Evolutionary conservation across 164 flowering plant species (phyloP), one percentile per base, ranked within the genome.

Genomic region (Brasenia schreberi): DNA sequence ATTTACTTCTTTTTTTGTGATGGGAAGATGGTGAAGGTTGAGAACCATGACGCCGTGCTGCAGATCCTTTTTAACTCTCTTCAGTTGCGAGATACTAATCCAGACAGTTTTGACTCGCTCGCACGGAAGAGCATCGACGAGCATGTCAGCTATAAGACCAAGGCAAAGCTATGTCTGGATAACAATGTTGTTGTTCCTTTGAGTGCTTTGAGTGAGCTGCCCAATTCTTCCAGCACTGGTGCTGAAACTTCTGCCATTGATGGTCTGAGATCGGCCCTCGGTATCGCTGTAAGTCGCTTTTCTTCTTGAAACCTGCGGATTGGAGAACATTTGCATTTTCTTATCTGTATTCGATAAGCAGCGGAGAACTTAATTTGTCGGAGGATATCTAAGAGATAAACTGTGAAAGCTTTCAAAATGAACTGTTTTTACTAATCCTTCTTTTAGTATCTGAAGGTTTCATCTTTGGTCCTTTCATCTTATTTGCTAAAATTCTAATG

Each of bases 21-120:
- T 64, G 84, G 83, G 58, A 79, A 75, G 18, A 45, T 81, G 62
- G 73, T 81, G 4, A 71, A 68, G 1, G 69, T 85, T 56, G 79
- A 70, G 18, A 92, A 89, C 74, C 75, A 93, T 17, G 87, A 89
- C 69, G 96, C 90, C 9, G 70, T 87, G 65, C 76, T 92, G 67
- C 97, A 92, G 66, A 19, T 87, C 5, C 53, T 92, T 63, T 86
- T 87, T 72, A 82, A 82, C 65, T 63, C 80, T 69, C 71, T 76
- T 62, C 96, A 87, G 75, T 62, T 81, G 64, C 60, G 69, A 53
- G 59, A 23, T 23, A 23, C 27, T 2, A 23, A 23, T 23, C 27
- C 27, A 23, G 27, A 0, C 27, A 23, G 27, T 23, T 23, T 23
- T 23, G 27, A 23, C 27, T 23, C 27, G 27, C 27, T 23, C 77